Evolutionary conservation across 2,329 filamentous ascomycete genomes (phyloP), one percentile per base, ranked within the genome.

Genomic region (Penicillium sp.): DNA sequence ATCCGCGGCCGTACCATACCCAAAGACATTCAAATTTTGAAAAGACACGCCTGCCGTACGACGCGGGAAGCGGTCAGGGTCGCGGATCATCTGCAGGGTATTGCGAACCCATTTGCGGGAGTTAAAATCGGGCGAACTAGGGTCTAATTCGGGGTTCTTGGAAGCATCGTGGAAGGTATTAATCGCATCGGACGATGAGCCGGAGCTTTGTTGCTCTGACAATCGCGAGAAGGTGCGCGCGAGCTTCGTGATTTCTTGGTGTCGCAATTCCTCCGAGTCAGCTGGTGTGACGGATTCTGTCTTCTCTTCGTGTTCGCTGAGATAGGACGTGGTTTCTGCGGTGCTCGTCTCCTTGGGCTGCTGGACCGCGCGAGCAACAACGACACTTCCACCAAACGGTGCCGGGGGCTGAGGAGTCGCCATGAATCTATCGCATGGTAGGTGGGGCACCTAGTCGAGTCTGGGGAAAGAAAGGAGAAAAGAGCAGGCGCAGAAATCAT

Each of bases 21-120:
- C 79, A 54, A 75, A 79, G 4, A 76, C 78, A 49, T 72, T 76
- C 29, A 81, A 66, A 29, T 79, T 73, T 33, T 72, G 73, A 60
- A 81, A 80, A 0, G 75, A 75, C 11, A 80, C 68, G 3, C 77
- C 78, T 1, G 72, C 69, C 2, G 68, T 72, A 19, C 75, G 31
- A 63, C 67, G 67, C 14, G 69, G 72, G 51, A 69, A 73, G 3
- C 65, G 67, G 21, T 67, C 67, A 3, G 69, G 67, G 50, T 75
- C 70, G n/a, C 65, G 59, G 7, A 62, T 67, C 29, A 75, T 60
- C 23, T 69, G 67, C 43, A 77, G 59, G 44, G 76, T 62, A 8
- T 77, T 77, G 50, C 73, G 78, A 27, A 77, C 75, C 79, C 79
- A 81, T 59, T 76, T 72, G 19, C 72, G 72, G 4, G 78, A 71